Evolutionary conservation across 352 stramenopile species (phyloP).

Genomic region (Phytophthora megakarya): DNA sequence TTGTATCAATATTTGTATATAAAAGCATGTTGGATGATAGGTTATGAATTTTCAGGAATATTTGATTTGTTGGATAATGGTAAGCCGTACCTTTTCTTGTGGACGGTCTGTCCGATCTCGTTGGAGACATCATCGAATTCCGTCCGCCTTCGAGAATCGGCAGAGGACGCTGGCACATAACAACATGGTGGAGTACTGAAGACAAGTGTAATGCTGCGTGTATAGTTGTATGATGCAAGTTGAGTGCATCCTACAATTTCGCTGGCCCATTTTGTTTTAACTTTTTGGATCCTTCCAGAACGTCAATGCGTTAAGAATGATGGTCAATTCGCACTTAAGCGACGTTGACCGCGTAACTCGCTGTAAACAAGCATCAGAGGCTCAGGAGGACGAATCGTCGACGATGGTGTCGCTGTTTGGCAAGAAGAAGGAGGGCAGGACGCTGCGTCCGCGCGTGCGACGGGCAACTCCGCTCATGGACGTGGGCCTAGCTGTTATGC

Average conservation of each 20-base stretch:
- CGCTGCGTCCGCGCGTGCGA: constrained; percentile 56
- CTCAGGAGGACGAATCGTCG: neutral
- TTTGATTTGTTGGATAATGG: constrained; percentile 13
- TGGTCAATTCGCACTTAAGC: constrained; percentile 24
- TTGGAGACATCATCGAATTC: constrained; percentile 16
- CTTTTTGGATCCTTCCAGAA: constrained; percentile 39
- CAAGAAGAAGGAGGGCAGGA: constrained; percentile 55
- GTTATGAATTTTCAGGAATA: neutral
- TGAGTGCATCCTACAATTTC: neutral
- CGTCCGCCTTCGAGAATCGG: constrained; percentile 17
- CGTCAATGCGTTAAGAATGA: constrained; percentile 29
- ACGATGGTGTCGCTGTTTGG: constrained; percentile 47
- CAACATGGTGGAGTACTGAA: neutral
- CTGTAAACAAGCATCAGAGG: constrained; percentile 3
- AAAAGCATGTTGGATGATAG: neutral
- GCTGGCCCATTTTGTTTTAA: neutral
- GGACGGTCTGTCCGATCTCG: constrained; percentile 20
- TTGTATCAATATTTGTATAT: neutral
- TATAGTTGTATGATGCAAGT: too few species aligned
- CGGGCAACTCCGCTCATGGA: constrained; percentile 68
- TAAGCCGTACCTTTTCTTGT: constrained; percentile 20
- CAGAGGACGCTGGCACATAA: neutral
- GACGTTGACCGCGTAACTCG: neutral
- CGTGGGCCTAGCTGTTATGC: constrained; percentile 52
- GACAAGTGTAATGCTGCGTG: too few species aligned